Conservation (phyloP, 1,139 yeast species). For the Candida sanyaensis region DNA sequence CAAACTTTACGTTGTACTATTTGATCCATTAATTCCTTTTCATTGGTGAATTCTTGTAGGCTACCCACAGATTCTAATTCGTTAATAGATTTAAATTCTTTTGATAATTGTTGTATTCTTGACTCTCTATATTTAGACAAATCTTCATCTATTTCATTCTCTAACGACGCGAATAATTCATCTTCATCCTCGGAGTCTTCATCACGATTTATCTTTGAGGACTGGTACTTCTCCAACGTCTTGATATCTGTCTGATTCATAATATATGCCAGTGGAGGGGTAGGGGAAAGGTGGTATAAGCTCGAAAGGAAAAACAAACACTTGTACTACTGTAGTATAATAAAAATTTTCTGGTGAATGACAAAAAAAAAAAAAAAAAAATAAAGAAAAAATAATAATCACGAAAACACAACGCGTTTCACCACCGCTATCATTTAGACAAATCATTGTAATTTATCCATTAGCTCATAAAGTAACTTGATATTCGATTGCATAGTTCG, state of each 20-base stretch:
- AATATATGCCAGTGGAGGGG: background rate
- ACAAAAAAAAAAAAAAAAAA: too few relatives aligned
- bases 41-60: slow-evolving; percentile 43
- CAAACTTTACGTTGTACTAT: slow-evolving; percentile 46
- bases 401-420: slow-evolving; percentile 6
- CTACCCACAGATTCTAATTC: slow-evolving; percentile 39
- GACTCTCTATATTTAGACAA: slow-evolving; percentile 45
- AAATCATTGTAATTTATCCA: slow-evolving; percentile 10
- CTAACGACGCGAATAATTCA: slow-evolving; percentile 38
- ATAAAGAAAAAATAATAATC: background rate
- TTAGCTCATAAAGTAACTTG: slow-evolving; percentile 9
- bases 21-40: slow-evolving; percentile 55
- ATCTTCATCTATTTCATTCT: slow-evolving; percentile 31
- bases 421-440: too few relatives aligned
- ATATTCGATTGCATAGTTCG: slow-evolving; percentile 4
- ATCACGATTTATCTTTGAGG: slow-evolving; percentile 33
- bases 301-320: background rate
- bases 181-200: slow-evolving; percentile 20
- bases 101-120: slow-evolving; percentile 47
- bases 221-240: slow-evolving; percentile 30
- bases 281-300: background rate
- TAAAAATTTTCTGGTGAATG: background rate
- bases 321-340: background rate
- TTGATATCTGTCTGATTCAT: slow-evolving; percentile 11
- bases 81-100: slow-evolving; percentile 45